Base-by-base conservation (phyloP, 371 early-diverging fungal genomes). In the Amoeboaphelidium protococcarum region DNA sequence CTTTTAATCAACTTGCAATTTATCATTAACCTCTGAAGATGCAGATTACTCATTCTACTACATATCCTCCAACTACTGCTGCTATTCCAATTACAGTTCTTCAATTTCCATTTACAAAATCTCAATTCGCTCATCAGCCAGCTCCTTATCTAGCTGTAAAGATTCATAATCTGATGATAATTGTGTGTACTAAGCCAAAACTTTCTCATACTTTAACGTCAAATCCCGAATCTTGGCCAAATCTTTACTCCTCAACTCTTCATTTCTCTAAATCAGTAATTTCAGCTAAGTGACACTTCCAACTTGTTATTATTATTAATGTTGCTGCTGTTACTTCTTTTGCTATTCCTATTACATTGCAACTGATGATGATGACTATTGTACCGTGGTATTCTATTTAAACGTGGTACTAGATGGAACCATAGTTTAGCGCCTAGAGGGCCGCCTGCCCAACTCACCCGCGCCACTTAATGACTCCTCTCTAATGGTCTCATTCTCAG, bases 111-210 rank as follows among this genome's bases (percentile, higher is more conserved):
- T 74, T 51, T 74, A 69, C 50, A 82, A 45, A 23, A 70, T 59
- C 41, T 88, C 87, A 12, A 79, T 77, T 20, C 68, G 64, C 54
- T 87, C 88, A 48, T 86, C 88, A 1, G 86, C 88, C 59, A 85
- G 71, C 58, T 90, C 88, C 56, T 81, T 81, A 58, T 91, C 89
- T 21, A 91, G 52, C 1, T 83, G 67, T 53, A 80, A 63, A 65
- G 83, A 73, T 56, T 63, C 65, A 44, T 76, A 67, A 53, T 77
- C 74, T 2, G 54, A 46, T 49, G 85, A 83, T 20, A 47, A 25
- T 25, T 48, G 10, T 16, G 16, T 10, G 37, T 16, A 16, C 16
- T 16, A 10, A 31, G 10, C 10, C 16, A 10, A 6, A 6, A 10
- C 37, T 10, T 31, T 31, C 16, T 31, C 10, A 6, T 10, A 16